Evolutionary conservation across 495 filamentous ascomycete genomes (phyloP).

Genomic region (Terfezia boudieri): DNA sequence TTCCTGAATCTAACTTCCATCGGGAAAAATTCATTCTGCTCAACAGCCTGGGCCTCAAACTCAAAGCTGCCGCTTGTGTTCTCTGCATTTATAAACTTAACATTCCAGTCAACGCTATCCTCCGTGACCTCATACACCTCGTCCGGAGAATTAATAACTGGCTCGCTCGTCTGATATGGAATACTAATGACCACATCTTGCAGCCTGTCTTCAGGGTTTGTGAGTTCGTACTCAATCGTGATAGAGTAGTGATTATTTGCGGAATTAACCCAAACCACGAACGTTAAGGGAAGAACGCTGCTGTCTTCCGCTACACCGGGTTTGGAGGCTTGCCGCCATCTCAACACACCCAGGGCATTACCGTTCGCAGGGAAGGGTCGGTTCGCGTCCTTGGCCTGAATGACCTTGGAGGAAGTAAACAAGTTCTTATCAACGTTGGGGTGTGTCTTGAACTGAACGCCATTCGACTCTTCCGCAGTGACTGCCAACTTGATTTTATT

Average conservation of each 20-base stretch:
- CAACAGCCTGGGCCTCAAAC: conserved; percentile 67
- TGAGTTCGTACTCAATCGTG: conserved; percentile 85
- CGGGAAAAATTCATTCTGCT: conserved; percentile 86
- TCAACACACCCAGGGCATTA: conserved; percentile 64
- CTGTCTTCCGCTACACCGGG: conserved; percentile 33
- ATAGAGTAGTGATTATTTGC: conserved; percentile 56
- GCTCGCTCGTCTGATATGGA: conserved; percentile 62
- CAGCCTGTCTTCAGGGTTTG: conserved; percentile 44
- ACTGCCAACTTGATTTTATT: conserved; percentile 75
- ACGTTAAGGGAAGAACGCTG: conserved; percentile 61
- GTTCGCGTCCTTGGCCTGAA: conserved; percentile 63
- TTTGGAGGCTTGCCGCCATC: conserved; percentile 62
- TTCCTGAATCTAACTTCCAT: conserved; percentile 85
- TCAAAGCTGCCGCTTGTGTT: conserved; percentile 74
- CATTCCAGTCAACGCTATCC: conserved; percentile 79
- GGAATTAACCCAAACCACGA: conserved; percentile 90
- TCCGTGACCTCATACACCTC: conserved; percentile 84
- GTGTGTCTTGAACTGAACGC: conserved; percentile 65
- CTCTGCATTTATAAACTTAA: conserved; percentile 58
- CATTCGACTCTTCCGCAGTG: conserved; percentile 45
- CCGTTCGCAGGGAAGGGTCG: conserved; percentile 73
- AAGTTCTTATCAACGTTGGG: conserved; percentile 78
- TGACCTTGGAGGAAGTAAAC: conserved; percentile 53
- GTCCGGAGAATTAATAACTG: conserved; percentile 76
- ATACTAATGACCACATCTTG: conserved; percentile 72